These are phyloP conservation scores for Pythium sp. DNA, from an alignment of 352 stramenopile genomes.

Conservation along the genomic window DNA sequence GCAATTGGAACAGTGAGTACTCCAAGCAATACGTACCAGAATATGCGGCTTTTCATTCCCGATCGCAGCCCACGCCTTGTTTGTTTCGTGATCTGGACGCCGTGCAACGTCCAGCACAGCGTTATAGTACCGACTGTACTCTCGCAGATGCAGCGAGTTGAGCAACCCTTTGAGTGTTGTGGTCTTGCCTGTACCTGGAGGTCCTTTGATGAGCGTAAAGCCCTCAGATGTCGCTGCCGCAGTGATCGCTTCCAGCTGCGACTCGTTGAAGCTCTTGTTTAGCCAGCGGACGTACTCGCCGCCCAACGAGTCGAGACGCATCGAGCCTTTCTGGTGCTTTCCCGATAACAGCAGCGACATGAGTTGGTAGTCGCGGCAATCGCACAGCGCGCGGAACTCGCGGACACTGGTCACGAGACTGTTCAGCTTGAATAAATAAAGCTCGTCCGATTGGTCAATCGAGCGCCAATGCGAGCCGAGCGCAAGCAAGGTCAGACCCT, in stretches of 20 bases:
- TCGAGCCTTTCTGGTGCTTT: constrained; percentile 61
- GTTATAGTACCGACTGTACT: constrained; percentile 93
- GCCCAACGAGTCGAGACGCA: constrained; percentile 79
- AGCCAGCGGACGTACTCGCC: constrained; percentile 83
- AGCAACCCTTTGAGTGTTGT: constrained; percentile 90
- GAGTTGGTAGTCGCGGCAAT: constrained; percentile 73
- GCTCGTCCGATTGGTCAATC: constrained; percentile 46
- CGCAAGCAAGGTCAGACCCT: constrained; percentile 71
- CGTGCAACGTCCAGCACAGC: constrained; percentile 79
- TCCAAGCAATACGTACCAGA: constrained; percentile 39
- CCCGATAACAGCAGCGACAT: constrained; percentile 78
- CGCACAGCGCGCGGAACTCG: constrained; percentile 83
- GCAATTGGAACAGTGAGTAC: background rate
- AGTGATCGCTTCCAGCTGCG: constrained; percentile 88
- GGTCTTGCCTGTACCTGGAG: constrained; percentile 89
- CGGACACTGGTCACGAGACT: constrained; percentile 88
- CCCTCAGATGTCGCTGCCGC: constrained; percentile 83
- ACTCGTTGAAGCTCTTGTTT: constrained; percentile 82
- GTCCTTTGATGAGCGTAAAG: constrained; percentile 92
- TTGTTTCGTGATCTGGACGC: constrained; percentile 77
- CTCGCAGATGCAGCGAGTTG: constrained; percentile 90
- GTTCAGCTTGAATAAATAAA: constrained; percentile 83
- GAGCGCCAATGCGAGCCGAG: constrained; percentile 47
- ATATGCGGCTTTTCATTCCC: constrained; percentile 92
- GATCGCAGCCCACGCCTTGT: constrained; percentile 75